These are phyloP conservation scores for Lyophyllum atratum DNA, from an alignment of 768 basidiomycete genomes.

Conservation along the genomic window DNA sequence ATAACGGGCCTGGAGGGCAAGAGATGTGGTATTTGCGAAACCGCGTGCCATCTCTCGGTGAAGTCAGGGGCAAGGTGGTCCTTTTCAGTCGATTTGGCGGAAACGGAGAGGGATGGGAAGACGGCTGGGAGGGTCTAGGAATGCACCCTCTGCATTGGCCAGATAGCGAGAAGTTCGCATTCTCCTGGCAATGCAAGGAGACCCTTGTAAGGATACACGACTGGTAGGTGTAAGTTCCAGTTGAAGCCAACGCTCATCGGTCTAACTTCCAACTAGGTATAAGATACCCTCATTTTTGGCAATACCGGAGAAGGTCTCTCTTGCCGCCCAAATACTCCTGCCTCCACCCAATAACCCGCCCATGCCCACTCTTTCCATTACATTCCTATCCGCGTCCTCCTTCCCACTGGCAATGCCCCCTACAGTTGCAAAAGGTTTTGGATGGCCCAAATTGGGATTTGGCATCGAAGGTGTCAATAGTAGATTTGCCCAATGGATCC, in stretches of 20 bases:
- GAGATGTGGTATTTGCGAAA: slow-evolving; percentile 85
- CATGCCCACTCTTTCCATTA: slow-evolving; percentile 62
- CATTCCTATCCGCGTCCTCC: slow-evolving; percentile 80
- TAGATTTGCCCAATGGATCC: slow-evolving; percentile 70
- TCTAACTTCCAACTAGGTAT: slow-evolving; percentile 55
- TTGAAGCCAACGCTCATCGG: no score
- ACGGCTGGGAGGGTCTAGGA: slow-evolving; percentile 69
- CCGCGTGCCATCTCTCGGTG: slow-evolving; percentile 75
- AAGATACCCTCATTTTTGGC: slow-evolving; percentile 74
- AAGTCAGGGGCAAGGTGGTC: slow-evolving; percentile 84
- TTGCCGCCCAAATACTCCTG: slow-evolving; percentile 55
- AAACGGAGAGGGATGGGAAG: slow-evolving; percentile 68
- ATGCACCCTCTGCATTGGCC: slow-evolving; percentile 91
- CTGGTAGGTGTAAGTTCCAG: slow-evolving; percentile 53
- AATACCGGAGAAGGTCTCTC: slow-evolving; percentile 79
- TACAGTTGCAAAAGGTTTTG: slow-evolving; percentile 77
- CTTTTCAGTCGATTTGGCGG: slow-evolving; percentile 87
- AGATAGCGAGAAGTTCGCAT: slow-evolving; percentile 70
- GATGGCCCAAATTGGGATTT: slow-evolving; percentile 74
- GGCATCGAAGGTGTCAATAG: slow-evolving; percentile 89
- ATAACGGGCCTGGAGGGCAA: slow-evolving; percentile 49
- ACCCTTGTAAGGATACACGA: slow-evolving; percentile 79
- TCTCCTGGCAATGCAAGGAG: slow-evolving; percentile 76
- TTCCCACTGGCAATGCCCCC: slow-evolving; percentile 83
- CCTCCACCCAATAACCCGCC: slow-evolving; percentile 33